Conservation (phyloP, 192 early-diverging fungal species). For the Entophlyctis luteolus region DNA sequence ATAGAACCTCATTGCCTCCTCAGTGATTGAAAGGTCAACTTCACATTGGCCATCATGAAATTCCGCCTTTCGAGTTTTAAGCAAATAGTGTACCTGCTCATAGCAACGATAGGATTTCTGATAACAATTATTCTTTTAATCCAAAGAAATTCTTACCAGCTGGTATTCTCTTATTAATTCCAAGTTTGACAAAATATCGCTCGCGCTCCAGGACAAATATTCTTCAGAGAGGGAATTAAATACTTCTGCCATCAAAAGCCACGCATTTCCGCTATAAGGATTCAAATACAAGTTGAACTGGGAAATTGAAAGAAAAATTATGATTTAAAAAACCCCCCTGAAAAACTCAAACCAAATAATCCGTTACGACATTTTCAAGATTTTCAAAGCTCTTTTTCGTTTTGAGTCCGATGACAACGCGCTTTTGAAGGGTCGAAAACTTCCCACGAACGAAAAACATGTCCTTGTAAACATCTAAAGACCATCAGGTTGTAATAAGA, state of each 20-base stretch:
- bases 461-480: slow-evolving; percentile 7
- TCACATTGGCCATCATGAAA: slow-evolving; percentile 7
- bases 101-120: slow-evolving; percentile 66
- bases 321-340: background rate
- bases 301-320: background rate
- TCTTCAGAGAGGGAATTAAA: slow-evolving; percentile 63
- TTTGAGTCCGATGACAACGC: background rate
- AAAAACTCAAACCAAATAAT: slow-evolving; percentile 43
- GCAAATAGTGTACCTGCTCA: slow-evolving; percentile 36
- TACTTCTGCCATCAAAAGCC: slow-evolving; percentile 60
- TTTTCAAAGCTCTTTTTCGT: slow-evolving; percentile 52
- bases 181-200: slow-evolving; percentile 49
- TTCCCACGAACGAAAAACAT: slow-evolving; percentile 21
- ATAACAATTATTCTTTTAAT: background rate
- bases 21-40: background rate
- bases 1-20: slow-evolving; percentile 30
- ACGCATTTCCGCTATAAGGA: slow-evolving; percentile 55
- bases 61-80: slow-evolving; percentile 2
- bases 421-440: slow-evolving; percentile 2
- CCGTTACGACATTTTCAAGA: slow-evolving; percentile 53
- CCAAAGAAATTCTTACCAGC: slow-evolving; percentile 35
- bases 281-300: slow-evolving; percentile 55
- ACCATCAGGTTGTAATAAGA: background rate
- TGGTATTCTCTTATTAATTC: slow-evolving; percentile 56
- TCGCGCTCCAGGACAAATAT: slow-evolving; percentile 58